These are phyloP conservation scores for Mortierella sp. DNA, from an alignment of 371 early-diverging fungal species.

Conservation along the genomic window DNA sequence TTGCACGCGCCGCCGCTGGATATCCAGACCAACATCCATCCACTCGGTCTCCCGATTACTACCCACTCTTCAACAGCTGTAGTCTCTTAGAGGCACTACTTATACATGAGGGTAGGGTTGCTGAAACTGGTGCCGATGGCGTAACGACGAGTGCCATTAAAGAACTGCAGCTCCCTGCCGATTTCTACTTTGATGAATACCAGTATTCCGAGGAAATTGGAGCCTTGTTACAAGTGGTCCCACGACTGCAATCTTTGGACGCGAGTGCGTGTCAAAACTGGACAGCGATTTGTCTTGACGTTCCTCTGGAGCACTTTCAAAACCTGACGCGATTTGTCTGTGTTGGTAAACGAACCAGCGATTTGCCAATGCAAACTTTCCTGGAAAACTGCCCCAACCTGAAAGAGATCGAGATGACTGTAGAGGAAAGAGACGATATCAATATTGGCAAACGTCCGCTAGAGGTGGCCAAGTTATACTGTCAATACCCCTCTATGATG, in stretches of 20 bases:
- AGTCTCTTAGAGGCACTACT: conserved; percentile 11
- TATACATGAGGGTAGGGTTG: not conserved
- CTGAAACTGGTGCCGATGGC: not conserved
- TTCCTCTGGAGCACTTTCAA: not conserved
- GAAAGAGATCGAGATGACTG: conserved; percentile 24
- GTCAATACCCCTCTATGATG: too few species aligned
- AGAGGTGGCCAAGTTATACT: not conserved
- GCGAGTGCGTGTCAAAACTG: conserved; percentile 12
- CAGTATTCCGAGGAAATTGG: not conserved
- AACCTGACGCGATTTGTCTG: conserved; percentile 11
- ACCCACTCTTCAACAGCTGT: not conserved
- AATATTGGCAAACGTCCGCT: not conserved
- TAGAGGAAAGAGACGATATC: conserved; percentile 1
- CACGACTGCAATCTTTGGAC: conserved; percentile 14
- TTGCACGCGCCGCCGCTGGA: not conserved
- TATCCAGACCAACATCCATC: not conserved
- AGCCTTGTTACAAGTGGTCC: not conserved
- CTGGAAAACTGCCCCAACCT: conserved; percentile 8
- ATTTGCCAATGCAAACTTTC: not conserved
- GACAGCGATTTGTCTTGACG: not conserved
- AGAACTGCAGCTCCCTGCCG: not conserved
- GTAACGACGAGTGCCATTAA: not conserved
- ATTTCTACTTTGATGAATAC: not conserved
- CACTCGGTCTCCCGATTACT: not conserved
- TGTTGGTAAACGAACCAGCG: not conserved